Evolutionary conservation across 495 filamentous ascomycete species (phyloP), one percentile per base, ranked within the genome.

Genomic region (Paragyromitra xinjiangensis): DNA sequence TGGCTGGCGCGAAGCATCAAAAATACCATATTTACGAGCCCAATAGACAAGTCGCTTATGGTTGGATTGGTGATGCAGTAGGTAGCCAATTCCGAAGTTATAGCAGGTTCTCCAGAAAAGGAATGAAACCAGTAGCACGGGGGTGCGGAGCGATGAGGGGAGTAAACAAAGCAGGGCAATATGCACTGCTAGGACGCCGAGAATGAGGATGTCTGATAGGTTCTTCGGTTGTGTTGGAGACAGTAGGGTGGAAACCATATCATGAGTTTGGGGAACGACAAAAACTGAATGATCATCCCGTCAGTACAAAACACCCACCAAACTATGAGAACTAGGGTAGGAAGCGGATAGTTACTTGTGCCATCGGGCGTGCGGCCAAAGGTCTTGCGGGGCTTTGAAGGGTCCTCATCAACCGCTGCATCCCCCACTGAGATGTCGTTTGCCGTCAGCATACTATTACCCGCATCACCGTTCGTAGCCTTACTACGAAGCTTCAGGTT

Each of bases 201-300:
- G 86, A 71, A 99, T 93, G 26, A 92, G 77, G 44, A 90, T 81
- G 82, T 99, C 95, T 73, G 93, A 94, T 51, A 96, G 78, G 81
- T 98, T 98, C 86, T 99, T 99, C 4, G 95, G 94, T 83, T 97
- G 90, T 62, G 90, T 92, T n/a, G 95, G 95, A 69, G 95, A 96
- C 74, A 99, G 88, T 22, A 99, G 88, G 83, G 97, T 95, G 65
- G 95, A 96, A 80, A 99, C 95, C 95, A 98, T 98, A 84, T 99
- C 95, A 87, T 97, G 93, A 55, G 95, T 99, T 77, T 93, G 91
- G 58, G 95, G 96, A 24, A 99, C 95, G 44, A 93, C 92, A 84
- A 99, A 99, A 66, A 95, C 95, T 99, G 78, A 64, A 79, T 39
- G 19, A 67, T 51, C 29, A 37, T 22, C 56, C 19, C 6, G 48